These are phyloP conservation scores for Colletotrichum zoysiae DNA, from an alignment of 2,329 filamentous ascomycete species.

Conservation along the genomic window DNA sequence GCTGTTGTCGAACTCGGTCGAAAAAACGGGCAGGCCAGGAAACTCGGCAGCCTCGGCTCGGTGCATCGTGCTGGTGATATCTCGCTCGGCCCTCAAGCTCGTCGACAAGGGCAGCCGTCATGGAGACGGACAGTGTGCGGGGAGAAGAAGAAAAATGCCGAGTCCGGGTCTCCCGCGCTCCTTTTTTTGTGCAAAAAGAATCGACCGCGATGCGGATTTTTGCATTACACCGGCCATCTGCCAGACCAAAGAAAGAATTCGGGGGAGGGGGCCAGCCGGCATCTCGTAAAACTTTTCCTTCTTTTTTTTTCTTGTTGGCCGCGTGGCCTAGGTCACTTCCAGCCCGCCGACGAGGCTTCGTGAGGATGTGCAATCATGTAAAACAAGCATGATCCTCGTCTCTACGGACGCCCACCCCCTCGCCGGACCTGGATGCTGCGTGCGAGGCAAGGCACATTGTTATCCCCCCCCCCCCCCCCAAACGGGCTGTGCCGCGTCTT, in stretches of 20 bases:
- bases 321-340: neutral
- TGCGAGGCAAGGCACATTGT: neutral
- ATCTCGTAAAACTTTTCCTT: neutral
- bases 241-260: neutral
- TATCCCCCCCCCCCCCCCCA: neutral
- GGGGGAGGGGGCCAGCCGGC: neutral
- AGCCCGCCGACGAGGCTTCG: neutral
- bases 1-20: neutral
- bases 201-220: neutral
- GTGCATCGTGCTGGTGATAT: too few relatives aligned
- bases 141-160: neutral
- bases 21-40: neutral
- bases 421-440: neutral
- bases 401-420: neutral
- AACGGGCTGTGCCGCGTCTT: too few relatives aligned
- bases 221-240: neutral
- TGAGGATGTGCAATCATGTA: neutral
- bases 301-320: neutral
- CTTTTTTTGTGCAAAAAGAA: neutral
- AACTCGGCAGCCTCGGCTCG: neutral
- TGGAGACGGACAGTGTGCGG: neutral
- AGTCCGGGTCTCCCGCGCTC: neutral
- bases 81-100: neutral
- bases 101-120: too few relatives aligned
- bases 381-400: neutral